Conservation (phyloP, 2,329 filamentous ascomycete genomes). For the Colletotrichum sp. region DNA sequence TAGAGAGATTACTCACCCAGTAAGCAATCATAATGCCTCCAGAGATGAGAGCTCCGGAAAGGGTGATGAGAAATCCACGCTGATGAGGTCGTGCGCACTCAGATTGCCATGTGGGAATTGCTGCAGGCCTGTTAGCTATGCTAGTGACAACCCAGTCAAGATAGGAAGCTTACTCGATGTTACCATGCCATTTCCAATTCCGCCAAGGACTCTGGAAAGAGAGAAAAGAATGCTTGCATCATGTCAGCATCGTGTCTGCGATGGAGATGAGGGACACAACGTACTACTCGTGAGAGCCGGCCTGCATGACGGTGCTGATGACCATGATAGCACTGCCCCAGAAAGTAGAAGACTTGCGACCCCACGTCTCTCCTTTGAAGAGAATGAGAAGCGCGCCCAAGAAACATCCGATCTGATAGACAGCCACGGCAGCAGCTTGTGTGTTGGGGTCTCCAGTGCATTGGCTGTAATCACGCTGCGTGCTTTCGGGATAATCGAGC, state of each 20-base stretch:
- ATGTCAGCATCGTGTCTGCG: not conserved
- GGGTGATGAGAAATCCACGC: slow-evolving; percentile 30
- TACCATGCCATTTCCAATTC: slow-evolving; percentile 32
- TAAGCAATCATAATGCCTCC: slow-evolving; percentile 35
- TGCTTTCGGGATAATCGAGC: slow-evolving; percentile 23
- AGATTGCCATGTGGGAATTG: slow-evolving; percentile 33
- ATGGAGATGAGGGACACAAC: not conserved
- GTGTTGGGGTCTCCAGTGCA: slow-evolving; percentile 31
- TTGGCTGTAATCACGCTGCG: slow-evolving; percentile 22
- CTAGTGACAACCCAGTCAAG: not conserved
- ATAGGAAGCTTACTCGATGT: slow-evolving; percentile 24
- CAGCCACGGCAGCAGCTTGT: slow-evolving; percentile 30
- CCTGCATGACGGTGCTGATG: slow-evolving; percentile 31
- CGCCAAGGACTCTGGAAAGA: slow-evolving; percentile 1
- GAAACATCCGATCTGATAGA: slow-evolving; percentile 33
- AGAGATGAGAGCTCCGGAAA: slow-evolving; percentile 31
- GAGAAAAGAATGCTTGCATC: not conserved
- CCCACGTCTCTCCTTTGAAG: slow-evolving; percentile 33
- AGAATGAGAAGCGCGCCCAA: slow-evolving; percentile 32
- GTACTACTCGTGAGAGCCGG: slow-evolving; percentile 25
- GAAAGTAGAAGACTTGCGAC: slow-evolving; percentile 34
- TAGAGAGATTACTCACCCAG: slow-evolving; percentile 27
- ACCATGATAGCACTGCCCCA: slow-evolving; percentile 36
- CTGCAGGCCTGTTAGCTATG: not conserved
- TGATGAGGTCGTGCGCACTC: slow-evolving; percentile 31